A percentile compares a stretch with the other conserved stretches of the same genome.
phyloP scores from a whole-genome alignment of 768 basidiomycete species.

The Tricholoma furcatifolium region DNA sequence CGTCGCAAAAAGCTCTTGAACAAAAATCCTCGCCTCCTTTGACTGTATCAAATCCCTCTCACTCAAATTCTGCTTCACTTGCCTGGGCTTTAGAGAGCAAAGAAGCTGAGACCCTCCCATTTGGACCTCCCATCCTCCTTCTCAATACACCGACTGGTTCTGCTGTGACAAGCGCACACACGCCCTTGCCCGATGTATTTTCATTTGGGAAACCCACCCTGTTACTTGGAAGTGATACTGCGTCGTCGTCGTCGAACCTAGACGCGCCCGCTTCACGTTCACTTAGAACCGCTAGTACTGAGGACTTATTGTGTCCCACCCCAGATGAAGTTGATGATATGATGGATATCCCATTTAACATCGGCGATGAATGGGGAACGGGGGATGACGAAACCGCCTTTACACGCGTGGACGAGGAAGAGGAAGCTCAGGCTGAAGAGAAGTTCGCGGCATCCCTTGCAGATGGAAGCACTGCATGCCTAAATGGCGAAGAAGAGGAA shows the following conservation, averaged over 20 bases:
- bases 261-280: conserved; percentile 3
- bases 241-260: conserved; percentile 2
- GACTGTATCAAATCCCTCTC: no score
- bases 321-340: conserved; percentile 1
- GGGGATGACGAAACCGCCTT: conserved; percentile 62
- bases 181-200: background rate
- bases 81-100: background rate
- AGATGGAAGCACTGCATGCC: background rate
- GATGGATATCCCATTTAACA: conserved; percentile 26
- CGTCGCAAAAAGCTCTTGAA: background rate
- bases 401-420: conserved; percentile 19
- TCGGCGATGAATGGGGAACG: conserved; percentile 61
- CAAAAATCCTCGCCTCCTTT: background rate
- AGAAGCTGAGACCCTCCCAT: conserved; percentile 5
- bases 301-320: background rate
- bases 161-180: background rate
- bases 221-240: conserved; percentile 10
- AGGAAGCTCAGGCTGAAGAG: conserved; percentile 8
- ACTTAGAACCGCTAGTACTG: background rate
- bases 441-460: background rate
- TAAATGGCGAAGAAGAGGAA: conserved; percentile 7
- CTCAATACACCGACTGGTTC: conserved; percentile 1
- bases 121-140: conserved; percentile 20
- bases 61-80: background rate
- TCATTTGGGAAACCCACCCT: conserved; percentile 20